Conservation (phyloP, 192 early-diverging fungal genomes). For the Coemansia sp. region DNA sequence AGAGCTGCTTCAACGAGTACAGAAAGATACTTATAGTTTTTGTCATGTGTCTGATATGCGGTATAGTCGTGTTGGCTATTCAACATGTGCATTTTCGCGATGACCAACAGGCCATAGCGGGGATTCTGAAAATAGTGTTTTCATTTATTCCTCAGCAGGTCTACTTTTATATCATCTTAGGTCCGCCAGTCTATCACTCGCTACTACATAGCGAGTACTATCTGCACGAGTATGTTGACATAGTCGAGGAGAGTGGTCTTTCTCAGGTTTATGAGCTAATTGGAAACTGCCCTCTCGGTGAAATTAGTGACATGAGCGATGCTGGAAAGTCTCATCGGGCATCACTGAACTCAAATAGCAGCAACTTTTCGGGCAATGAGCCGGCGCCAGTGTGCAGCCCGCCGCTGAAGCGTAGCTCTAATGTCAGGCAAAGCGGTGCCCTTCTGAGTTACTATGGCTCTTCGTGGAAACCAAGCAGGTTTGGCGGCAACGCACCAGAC, state of each 20-base stretch:
- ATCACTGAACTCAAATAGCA: conserved; percentile 3
- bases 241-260: conserved; percentile 30
- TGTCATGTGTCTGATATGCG: conserved; percentile 15
- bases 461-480: conserved; percentile 4
- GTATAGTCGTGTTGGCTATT: conserved; percentile 22
- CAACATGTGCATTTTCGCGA: conserved; percentile 20
- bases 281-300: conserved; percentile 36
- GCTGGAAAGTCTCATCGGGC: conserved; percentile 13
- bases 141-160: conserved; percentile 39
- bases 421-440: conserved; percentile 19
- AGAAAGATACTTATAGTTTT: conserved; percentile 19
- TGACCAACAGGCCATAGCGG: conserved; percentile 15
- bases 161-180: conserved; percentile 40
- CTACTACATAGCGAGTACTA: conserved; percentile 15
- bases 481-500: not conserved
- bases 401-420: conserved; percentile 12
- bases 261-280: conserved; percentile 37
- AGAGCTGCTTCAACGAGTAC: conserved; percentile 40
- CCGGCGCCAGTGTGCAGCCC: conserved; percentile 17
- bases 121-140: conserved; percentile 25
- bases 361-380: conserved; percentile 32
- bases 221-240: conserved; percentile 20
- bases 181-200: conserved; percentile 30
- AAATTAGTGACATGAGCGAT: conserved; percentile 29
- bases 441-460: conserved; percentile 14